Conservation (phyloP, 2,329 filamentous ascomycete genomes). For the Xylaria digitata region DNA sequence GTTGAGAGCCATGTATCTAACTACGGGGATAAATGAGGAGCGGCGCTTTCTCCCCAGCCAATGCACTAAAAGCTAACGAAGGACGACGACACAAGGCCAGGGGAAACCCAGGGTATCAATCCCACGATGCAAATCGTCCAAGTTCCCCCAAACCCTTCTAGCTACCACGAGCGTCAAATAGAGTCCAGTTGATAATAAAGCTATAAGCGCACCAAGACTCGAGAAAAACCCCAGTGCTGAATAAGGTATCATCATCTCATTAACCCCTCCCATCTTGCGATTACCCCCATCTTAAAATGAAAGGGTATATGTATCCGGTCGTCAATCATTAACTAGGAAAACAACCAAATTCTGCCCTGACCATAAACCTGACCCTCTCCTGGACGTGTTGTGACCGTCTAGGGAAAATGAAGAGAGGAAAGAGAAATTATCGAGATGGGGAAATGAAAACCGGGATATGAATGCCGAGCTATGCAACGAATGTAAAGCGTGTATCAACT, state of each 20-base stretch:
- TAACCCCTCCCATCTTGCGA: slow-evolving; percentile 47
- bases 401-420: neutral
- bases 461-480: slow-evolving; percentile 48
- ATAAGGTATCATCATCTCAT: slow-evolving; percentile 41
- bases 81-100: slow-evolving; percentile 20
- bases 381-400: neutral
- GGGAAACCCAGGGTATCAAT: slow-evolving; percentile 47
- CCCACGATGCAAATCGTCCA: slow-evolving; percentile 36
- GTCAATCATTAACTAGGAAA: slow-evolving; percentile 49
- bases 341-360: slow-evolving; percentile 30
- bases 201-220: slow-evolving; percentile 2
- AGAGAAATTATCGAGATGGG: neutral
- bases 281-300: slow-evolving; percentile 52
- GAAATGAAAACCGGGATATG: slow-evolving; percentile 23
- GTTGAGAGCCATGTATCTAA: slow-evolving; percentile 9
- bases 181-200: slow-evolving; percentile 21
- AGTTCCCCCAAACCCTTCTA: slow-evolving; percentile 21
- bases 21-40: neutral
- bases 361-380: slow-evolving; percentile 1
- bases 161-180: slow-evolving; percentile 11
- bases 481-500: slow-evolving; percentile 42
- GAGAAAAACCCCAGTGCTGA: slow-evolving; percentile 29
- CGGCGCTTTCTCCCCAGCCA: slow-evolving; percentile 6
- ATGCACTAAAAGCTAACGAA: slow-evolving; percentile 43
- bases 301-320: slow-evolving; percentile 51